Evolutionary conservation across 805 yeast genomes (phyloP).

Genomic region (Candida krabiensis): DNA sequence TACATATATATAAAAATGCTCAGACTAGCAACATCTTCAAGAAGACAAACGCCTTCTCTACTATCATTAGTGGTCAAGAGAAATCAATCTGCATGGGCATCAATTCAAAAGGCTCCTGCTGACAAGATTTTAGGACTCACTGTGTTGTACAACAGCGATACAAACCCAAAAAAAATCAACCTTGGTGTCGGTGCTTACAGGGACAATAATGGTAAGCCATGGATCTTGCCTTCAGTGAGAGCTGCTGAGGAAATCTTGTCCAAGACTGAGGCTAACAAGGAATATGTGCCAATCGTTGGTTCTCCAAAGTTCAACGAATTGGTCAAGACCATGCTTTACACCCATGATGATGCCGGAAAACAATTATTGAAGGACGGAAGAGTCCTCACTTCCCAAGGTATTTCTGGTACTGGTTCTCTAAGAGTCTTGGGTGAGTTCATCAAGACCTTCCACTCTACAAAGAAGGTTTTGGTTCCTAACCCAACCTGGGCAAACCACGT

Average conservation of each 20-base stretch:
- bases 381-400: conserved; percentile 81
- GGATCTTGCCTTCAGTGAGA: conserved; percentile 76
- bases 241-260: conserved; percentile 56
- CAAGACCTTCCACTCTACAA: conserved; percentile 52
- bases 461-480: conserved; percentile 69
- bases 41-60: conserved; percentile 9
- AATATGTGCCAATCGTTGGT: conserved; percentile 86
- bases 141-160: conserved; percentile 69
- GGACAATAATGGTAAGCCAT: conserved; percentile 84
- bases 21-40: conserved; percentile 16
- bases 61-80: conserved; percentile 18
- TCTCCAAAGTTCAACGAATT: conserved; percentile 61
- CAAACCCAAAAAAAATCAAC: conserved; percentile 52
- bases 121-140: conserved; percentile 84
- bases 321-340: conserved; percentile 72
- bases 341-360: conserved; percentile 58
- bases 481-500: conserved; percentile 96
- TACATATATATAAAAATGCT: too few species aligned
- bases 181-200: conserved; percentile 94
- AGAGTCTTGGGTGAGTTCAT: conserved; percentile 82
- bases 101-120: conserved; percentile 59
- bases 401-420: conserved; percentile 94
- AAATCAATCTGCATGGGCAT: conserved; percentile 30
- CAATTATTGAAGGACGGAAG: conserved; percentile 58
- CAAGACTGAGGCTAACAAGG: conserved; percentile 63